Percentiles rank a stretch among this genome's conserved stretches.
Conservation (phyloP, 805 yeast species). For the Spathaspora girioi region DNA sequence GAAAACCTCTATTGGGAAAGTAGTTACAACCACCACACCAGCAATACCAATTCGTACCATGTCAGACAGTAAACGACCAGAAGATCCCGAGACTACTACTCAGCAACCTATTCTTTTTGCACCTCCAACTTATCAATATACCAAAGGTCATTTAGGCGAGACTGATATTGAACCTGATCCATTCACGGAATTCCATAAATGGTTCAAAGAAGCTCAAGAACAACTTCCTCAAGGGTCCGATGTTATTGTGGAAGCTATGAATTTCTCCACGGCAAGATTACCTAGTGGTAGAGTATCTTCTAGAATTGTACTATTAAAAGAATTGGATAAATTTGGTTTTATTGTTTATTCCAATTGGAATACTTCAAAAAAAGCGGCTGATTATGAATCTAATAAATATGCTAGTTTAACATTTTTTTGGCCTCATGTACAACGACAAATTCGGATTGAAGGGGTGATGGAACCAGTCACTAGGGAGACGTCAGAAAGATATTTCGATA, state of each 20-base stretch:
- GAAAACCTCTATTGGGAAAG: not conserved
- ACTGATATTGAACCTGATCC: conserved; percentile 57
- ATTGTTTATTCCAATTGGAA: conserved; percentile 91
- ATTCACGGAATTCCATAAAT: conserved; percentile 69
- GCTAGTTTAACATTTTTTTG: conserved; percentile 90
- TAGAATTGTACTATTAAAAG: conserved; percentile 82
- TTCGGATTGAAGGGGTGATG: conserved; percentile 83
- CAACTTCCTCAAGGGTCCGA: conserved; percentile 39
- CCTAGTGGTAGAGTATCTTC: conserved; percentile 91
- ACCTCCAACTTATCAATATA: conserved; percentile 85
- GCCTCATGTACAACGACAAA: conserved; percentile 88
- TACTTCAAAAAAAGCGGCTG: conserved; percentile 75
- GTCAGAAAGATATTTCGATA: conserved; percentile 70
- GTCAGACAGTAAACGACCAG: not conserved
- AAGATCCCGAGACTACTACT: conserved; percentile 11
- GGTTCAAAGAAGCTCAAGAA: conserved; percentile 58
- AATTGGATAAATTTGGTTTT: conserved; percentile 80
- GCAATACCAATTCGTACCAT: not conserved
- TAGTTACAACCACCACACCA: not conserved
- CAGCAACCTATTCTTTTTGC: conserved; percentile 53
- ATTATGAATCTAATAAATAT: conserved; percentile 65
- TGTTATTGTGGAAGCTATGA: conserved; percentile 74
- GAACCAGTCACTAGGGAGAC: conserved; percentile 73
- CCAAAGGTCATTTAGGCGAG: conserved; percentile 57
- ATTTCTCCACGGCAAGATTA: conserved; percentile 81